Conservation (phyloP, 176 grass and related monocot genomes). For the Raddia guianensis region DNA sequence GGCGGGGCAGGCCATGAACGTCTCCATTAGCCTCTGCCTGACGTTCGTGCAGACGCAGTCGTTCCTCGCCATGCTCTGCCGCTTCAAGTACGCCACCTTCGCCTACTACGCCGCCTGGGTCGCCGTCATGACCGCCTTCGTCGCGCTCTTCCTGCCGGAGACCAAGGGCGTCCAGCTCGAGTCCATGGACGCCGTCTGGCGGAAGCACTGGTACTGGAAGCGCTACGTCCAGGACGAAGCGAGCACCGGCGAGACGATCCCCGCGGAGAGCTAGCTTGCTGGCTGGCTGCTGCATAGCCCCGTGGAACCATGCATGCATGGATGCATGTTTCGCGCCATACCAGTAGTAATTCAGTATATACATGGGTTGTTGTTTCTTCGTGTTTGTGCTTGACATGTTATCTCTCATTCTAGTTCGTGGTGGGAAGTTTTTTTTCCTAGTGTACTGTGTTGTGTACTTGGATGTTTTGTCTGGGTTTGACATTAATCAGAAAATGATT, state of each 20-base stretch:
- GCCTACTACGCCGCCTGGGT: conserved; percentile 76
- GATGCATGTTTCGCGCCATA: too few species aligned
- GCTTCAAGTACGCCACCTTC: conserved; percentile 71
- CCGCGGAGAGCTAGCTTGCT: background rate
- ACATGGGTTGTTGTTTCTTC: too few species aligned
- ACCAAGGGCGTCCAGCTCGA: conserved; percentile 74
- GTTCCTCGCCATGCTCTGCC: conserved; percentile 87
- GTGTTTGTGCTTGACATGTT: too few species aligned
- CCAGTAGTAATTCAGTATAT: too few species aligned
- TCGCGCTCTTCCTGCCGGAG: conserved; percentile 70
- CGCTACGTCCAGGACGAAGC: conserved; percentile 42
- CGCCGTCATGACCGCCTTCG: conserved; percentile 70
- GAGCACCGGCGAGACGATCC: background rate
- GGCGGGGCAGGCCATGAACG: conserved; percentile 71
- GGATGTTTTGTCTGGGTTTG: conserved; percentile 9
- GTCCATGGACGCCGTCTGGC: conserved; percentile 66
- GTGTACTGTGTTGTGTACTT: background rate
- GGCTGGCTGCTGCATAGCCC: background rate
- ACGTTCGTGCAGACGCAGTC: conserved; percentile 82
- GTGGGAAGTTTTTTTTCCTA: too few species aligned
- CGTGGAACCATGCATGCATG: background rate
- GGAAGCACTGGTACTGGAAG: conserved; percentile 59
- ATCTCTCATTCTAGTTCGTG: too few species aligned
- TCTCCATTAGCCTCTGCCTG: conserved; percentile 52
- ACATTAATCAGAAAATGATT: conserved; percentile 27